Evolutionary conservation across 2,329 filamentous ascomycete genomes (phyloP).

Genomic region (Hymenoscyphus fraxineus): DNA sequence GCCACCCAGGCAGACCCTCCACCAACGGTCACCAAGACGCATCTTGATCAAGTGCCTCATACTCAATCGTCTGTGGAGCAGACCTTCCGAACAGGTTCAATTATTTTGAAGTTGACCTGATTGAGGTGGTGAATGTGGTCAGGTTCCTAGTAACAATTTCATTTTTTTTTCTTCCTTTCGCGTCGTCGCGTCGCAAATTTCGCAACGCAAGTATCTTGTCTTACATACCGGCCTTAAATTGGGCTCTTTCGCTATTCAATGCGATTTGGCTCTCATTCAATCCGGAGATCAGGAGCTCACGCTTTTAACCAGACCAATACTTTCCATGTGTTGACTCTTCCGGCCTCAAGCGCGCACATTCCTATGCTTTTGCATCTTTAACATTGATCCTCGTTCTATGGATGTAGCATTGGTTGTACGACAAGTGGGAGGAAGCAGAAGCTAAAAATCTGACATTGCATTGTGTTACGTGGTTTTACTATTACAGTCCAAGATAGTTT

Average conservation of each 20-base stretch:
- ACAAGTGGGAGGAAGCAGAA: background rate
- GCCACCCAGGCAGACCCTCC: constrained; percentile 34
- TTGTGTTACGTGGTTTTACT: background rate
- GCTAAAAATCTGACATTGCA: background rate
- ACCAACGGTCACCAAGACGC: no score
- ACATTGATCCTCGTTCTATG: background rate
- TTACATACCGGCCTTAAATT: constrained; percentile 38
- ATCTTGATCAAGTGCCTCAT: no score
- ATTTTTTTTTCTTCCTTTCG: background rate
- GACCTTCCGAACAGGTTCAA: no score
- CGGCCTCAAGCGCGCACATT: constrained; percentile 29
- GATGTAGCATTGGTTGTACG: background rate
- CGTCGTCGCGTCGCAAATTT: background rate
- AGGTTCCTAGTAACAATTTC: background rate
- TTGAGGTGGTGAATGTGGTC: background rate
- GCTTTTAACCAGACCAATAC: constrained; percentile 26
- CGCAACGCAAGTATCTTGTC: constrained; percentile 34
- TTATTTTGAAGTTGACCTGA: background rate
- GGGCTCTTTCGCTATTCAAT: constrained; percentile 37
- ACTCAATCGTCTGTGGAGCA: no score
- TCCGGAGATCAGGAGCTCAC: constrained; percentile 37
- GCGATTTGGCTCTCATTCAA: constrained; percentile 44
- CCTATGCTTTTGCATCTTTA: background rate
- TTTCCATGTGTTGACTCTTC: constrained; percentile 26
- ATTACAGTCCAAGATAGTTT: background rate